Evolutionary conservation across 345 rosid genomes (phyloP), one percentile per base, ranked within the genome.

Genomic region (Eucalyptus pauciflora): DNA sequence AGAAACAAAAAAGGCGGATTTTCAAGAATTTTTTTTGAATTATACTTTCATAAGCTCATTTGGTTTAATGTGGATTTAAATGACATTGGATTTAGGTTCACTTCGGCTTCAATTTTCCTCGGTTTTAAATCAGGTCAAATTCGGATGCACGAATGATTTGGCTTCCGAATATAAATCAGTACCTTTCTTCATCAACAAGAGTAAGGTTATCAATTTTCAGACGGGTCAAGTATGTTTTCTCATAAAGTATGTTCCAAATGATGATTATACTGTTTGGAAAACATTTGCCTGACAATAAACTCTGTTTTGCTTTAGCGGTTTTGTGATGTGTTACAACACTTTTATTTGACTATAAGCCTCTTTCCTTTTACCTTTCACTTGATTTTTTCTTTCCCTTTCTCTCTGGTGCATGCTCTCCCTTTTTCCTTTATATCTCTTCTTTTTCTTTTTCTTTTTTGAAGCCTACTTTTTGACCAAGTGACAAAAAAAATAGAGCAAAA

Each of bases 391-490:
- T 51, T 54, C 58, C 58, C 29, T 56, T 56, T 22, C 13, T 56
- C 62, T 24, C 62, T 24, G 12, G 62, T 56, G 27, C 62, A 56
- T 24, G 27, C 5, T 56, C 62, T 56, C 62, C 62, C 62, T 56
- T 56, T 56, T 56, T 24, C 62, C 62, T 56, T 56, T 56, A 56
- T 56, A 56, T 24, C 62, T 56, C 29, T 56, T 56, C 3, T 56
- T 56, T 9, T 20, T 54, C 2, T 20, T 56, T 0, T 51, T 3
- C 16, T 52, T 17, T 37, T 6, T 2, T 8, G 1, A 54, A 4
- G 62, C 62, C 62, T 24, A 56, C 12, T 9, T 56, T 56, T 56
- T 22, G 27, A 52, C 24, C 10, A 52, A 52, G 58, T 52, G 58
- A 18, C 3, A 52, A 52, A 45, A 45, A 50, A 50, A 54, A 22